phyloP scores from a whole-genome alignment of 1,284 basidiomycete species.

The Trichosporon asahii region DNA sequence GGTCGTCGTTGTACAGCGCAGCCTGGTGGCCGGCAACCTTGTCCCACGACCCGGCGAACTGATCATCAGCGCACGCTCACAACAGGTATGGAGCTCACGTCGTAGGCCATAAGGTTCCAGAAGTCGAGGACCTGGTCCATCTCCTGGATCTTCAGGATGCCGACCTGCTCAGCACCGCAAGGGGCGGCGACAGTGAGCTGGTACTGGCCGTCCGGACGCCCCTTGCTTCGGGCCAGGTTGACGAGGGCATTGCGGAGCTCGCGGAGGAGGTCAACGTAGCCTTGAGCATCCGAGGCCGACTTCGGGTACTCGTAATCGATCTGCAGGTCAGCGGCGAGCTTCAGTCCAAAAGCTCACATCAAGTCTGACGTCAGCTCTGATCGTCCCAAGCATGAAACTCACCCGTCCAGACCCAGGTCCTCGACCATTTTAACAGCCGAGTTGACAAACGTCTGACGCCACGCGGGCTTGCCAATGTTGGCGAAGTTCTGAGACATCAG shows the following conservation, averaged over 20 bases:
- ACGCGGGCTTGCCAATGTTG: slow-evolving; percentile 59
- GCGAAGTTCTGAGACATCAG: slow-evolving; percentile 44
- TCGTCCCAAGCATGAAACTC: no score
- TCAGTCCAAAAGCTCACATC: slow-evolving; percentile 59
- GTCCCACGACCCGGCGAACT: slow-evolving; percentile 53
- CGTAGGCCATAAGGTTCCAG: slow-evolving; percentile 78
- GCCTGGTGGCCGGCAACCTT: slow-evolving; percentile 71
- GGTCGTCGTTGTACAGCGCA: slow-evolving; percentile 60
- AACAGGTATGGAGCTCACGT: slow-evolving; percentile 13
- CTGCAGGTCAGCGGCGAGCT: slow-evolving; percentile 19
- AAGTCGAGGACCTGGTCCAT: slow-evolving; percentile 71
- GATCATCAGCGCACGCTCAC: slow-evolving; percentile 7
- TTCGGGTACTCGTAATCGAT: slow-evolving; percentile 57
- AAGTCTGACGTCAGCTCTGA: slow-evolving; percentile 44
- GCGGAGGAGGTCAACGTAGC: slow-evolving; percentile 54
- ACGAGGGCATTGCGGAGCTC: slow-evolving; percentile 53
- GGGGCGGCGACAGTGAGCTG: slow-evolving; percentile 69
- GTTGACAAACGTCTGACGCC: slow-evolving; percentile 66
- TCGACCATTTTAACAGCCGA: slow-evolving; percentile 71
- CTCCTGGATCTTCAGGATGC: slow-evolving; percentile 62
- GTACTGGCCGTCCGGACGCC: slow-evolving; percentile 46
- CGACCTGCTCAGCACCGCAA: slow-evolving; percentile 67
- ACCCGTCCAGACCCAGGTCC: slow-evolving; percentile 86
- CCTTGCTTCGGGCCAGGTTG: slow-evolving; percentile 43
- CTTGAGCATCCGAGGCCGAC: slow-evolving; percentile 51